Base-by-base conservation (phyloP, 164 flowering plant genomes). In the Saururus chinensis region DNA sequence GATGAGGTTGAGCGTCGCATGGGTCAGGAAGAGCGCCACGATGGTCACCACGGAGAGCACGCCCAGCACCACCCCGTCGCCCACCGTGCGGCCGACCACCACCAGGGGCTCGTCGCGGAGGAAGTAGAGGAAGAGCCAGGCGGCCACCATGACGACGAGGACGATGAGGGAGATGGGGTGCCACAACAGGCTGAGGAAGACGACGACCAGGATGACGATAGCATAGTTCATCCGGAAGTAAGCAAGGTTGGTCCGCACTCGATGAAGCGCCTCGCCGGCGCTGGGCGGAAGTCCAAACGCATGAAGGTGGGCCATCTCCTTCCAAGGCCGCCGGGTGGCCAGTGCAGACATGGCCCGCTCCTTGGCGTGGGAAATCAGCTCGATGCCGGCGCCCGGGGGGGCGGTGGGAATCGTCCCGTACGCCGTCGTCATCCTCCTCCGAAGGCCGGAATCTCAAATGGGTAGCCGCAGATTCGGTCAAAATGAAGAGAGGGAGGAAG, bases 71-170 rank as follows among this genome's bases (percentile, higher is more conserved):
- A 77, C 22, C 3, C 71, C 71, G 42, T 84, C 84, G 7, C 68
- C 72, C 51, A 86, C 63, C 20, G 19, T 56, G 4, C 59, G 64
- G 60, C 78, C 73, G 7, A 60, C 22, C 1, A 81, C 49, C 23
- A 69, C 61, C 9, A 81, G 37, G 0, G 85, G 82, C 37, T 68
- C 75, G 23, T 83, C 86, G 1, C 85, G 79, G 4, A 75, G 64
- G 71, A 87, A 81, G 61, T 81, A 84, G 23, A 87, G 77, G 74
- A 76, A 76, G 35, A 83, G 26, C 88, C 89, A 84, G 0, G 73
- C 78, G 16, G 41, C 63, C 72, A 84, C 72, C 75, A 71, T 66
- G 64, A 65, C 22, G 16, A 81, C 13, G 64, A 81, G 79, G 51
- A 83, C 73, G 51, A 84, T 69, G 56, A 87, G 56, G 0, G 86